These are phyloP conservation scores for Arthrobotrys sphaeroides DNA, from an alignment of 2,329 filamentous ascomycete species.

Conservation along the genomic window DNA sequence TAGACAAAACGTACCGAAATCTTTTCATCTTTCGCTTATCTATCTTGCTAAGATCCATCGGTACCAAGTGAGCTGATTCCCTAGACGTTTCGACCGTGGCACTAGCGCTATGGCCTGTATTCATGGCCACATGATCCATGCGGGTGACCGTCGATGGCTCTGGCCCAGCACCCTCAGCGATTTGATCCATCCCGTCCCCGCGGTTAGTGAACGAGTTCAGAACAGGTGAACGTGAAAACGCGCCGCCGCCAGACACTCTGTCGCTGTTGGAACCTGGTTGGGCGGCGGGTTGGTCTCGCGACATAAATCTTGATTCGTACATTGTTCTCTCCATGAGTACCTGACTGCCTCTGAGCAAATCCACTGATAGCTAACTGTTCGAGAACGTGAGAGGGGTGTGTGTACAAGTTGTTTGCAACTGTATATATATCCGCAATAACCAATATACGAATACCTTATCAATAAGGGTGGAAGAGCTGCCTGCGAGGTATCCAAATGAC, in stretches of 20 bases:
- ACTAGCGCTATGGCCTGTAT: constrained; percentile 68
- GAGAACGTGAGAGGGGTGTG: neutral
- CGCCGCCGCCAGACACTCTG: neutral
- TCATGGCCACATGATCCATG: constrained; percentile 66
- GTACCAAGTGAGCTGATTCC: constrained; percentile 48
- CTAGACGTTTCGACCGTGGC: constrained; percentile 61
- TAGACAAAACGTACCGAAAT: constrained; percentile 70
- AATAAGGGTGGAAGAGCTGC: no score
- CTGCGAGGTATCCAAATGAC: no score
- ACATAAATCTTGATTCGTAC: constrained; percentile 42
- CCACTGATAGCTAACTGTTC: neutral
- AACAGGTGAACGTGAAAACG: constrained; percentile 31
- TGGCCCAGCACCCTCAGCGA: constrained; percentile 42
- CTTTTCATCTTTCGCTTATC: constrained; percentile 70
- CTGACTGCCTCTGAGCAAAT: neutral
- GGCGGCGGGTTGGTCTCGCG: constrained; percentile 10
- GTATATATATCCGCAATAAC: no score
- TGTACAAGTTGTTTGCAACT: no score
- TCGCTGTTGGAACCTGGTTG: neutral
- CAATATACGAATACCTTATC: no score
- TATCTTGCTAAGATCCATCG: constrained; percentile 48
- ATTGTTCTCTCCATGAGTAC: neutral
- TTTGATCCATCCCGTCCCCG: constrained; percentile 57
- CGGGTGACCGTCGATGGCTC: constrained; percentile 18
- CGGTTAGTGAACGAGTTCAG: constrained; percentile 60